Conservation (phyloP, 169 alveolate genomes). For the Cryptosporidium canis region DNA sequence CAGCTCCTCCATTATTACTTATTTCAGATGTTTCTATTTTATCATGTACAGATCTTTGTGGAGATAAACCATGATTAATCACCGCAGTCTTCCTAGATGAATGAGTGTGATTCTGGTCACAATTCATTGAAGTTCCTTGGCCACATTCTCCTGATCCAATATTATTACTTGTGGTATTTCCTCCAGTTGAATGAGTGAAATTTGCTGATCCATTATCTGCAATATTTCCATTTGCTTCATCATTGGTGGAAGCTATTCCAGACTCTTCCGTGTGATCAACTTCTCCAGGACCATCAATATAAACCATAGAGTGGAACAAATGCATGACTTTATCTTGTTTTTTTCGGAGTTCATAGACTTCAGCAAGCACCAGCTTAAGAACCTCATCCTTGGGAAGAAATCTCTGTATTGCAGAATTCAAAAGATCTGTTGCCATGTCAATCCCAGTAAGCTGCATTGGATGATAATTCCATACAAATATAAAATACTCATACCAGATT, state of each 20-base stretch:
- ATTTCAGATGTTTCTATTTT: too few species aligned
- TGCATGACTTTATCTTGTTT: conserved; percentile 37
- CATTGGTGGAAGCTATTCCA: neutral
- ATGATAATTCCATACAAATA: conserved; percentile 69
- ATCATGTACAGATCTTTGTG: too few species aligned
- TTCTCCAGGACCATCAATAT: conserved; percentile 35
- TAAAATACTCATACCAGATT: conserved; percentile 64
- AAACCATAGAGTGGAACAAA: conserved; percentile 41
- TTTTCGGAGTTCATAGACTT: conserved; percentile 60
- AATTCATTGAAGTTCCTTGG: too few species aligned
- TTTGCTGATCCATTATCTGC: neutral
- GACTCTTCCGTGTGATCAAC: neutral
- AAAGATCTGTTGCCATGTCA: conserved; percentile 43
- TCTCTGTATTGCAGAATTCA: conserved; percentile 57
- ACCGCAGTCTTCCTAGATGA: too few species aligned
- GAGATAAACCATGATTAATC: too few species aligned
- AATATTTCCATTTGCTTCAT: neutral
- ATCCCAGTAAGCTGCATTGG: conserved; percentile 48
- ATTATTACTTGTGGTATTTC: neutral
- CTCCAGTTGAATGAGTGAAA: neutral
- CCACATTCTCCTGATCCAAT: too few species aligned
- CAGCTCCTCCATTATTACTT: neutral
- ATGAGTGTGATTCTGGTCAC: too few species aligned
- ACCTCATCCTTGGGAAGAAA: conserved; percentile 67
- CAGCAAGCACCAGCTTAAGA: conserved; percentile 52